Evolutionary conservation across 2,329 filamentous ascomycete species (phyloP), one percentile per base, ranked within the genome.

Genomic region (Fusarium sp.): DNA sequence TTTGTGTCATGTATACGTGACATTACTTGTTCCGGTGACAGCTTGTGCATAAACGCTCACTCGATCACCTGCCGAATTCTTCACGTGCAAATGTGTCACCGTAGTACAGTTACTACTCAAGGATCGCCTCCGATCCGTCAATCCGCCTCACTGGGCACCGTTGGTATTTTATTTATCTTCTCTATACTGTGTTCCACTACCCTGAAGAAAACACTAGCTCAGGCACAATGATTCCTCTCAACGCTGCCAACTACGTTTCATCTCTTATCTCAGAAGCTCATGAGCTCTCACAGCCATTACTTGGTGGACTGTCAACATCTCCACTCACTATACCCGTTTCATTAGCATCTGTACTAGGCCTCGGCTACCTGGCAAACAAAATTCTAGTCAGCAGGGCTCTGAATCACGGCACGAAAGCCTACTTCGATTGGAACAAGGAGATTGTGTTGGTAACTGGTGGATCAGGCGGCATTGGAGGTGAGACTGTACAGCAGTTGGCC

Each of bases 111-210:
- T 39, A 54, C 24, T 38, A 28, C 35, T 54, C 51, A 28, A 28
- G 35, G 24, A 17, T 36, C 14, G 35, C 35, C 24, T 54, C 10
- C 10, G 20, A 18, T 18, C 32, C 14, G 13, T 17, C 35, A 8
- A 28, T 38, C 8, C 9, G 8, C 24, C 10, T 54, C 35, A 22
- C 24, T 2, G 14, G 18, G 9, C 24, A 26, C 18, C 24, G 24
- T 24, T 24, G 24, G 24, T 24, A 24, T 35, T 51, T 11, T 20
- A 6, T 35, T 24, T 8, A 14, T n/a, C 15, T 7, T 50, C 0
- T 13, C 7, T 6, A 3, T 50, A 18, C 15, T 10, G 5, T 14
- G 5, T 7, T n/a, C 14, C 5, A 3, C 7, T 32, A 2, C 8
- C 2, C 17, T 11, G 4, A 10, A 24, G 12, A 15, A 24, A 32